Evolutionary conservation across 768 basidiomycete genomes (phyloP).

Genomic region (Floccularia luteovirens): DNA sequence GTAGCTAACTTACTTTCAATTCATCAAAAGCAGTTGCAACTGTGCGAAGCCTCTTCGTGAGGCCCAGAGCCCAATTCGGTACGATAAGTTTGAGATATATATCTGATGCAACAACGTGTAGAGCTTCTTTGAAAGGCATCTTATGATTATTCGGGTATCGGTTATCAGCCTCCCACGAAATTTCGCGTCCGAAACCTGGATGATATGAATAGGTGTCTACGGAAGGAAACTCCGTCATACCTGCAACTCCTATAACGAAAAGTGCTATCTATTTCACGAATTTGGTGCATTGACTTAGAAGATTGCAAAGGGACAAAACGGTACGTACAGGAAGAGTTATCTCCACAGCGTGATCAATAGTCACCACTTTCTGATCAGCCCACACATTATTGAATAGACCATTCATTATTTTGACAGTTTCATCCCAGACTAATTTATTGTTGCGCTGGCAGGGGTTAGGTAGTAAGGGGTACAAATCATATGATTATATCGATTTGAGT

Average conservation of each 20-base stretch:
- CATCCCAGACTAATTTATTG: slow-evolving; percentile 12
- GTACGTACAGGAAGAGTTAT: neutral
- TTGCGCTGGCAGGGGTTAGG: slow-evolving; percentile 13
- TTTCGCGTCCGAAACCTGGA: slow-evolving; percentile 36
- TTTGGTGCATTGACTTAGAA: neutral
- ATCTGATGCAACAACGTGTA: slow-evolving; percentile 26
- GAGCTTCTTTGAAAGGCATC: slow-evolving; percentile 34
- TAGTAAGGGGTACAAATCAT: neutral
- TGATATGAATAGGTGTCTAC: neutral
- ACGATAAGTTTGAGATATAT: slow-evolving; percentile 21
- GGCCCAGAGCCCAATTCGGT: slow-evolving; percentile 24
- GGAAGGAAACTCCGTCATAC: slow-evolving; percentile 11
- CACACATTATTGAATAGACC: neutral
- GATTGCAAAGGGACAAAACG: neutral
- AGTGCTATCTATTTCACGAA: slow-evolving; percentile 32
- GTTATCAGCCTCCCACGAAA: slow-evolving; percentile 32
- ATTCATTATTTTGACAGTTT: neutral
- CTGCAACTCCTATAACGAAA: slow-evolving; percentile 39
- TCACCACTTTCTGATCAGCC: neutral
- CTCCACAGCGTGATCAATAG: neutral
- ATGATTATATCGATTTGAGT: too few species aligned
- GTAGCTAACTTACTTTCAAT: slow-evolving; percentile 19
- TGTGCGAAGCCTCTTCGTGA: slow-evolving; percentile 21
- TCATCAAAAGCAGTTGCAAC: slow-evolving; percentile 30
- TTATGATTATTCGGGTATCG: slow-evolving; percentile 29